These are phyloP conservation scores for Codiaeum variegatum DNA, from an alignment of 441 rosid species.

Conservation along the genomic window DNA sequence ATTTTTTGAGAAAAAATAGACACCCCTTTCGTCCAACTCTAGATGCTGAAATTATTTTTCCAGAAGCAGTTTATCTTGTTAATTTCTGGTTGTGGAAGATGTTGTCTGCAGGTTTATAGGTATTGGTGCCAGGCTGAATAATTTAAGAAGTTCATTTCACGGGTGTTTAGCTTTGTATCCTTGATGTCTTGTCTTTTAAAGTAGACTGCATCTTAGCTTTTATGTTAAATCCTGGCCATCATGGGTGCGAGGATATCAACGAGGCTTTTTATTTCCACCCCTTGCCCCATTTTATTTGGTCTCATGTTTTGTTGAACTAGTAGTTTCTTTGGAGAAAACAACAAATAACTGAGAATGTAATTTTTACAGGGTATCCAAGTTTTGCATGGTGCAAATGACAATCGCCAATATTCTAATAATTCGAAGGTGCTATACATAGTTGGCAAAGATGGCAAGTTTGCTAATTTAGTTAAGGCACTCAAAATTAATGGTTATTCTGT, in stretches of 20 bases:
- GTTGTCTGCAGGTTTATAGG: not conserved
- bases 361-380: slow-evolving; percentile 34
- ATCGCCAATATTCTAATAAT: slow-evolving; percentile 11
- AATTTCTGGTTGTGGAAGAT: not conserved
- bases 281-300: not conserved
- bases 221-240: not conserved
- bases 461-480: slow-evolving; percentile 34
- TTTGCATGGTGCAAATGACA: slow-evolving; percentile 20
- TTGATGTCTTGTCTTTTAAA: not conserved
- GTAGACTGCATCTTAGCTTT: not conserved
- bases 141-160: not conserved
- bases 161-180: not conserved
- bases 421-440: slow-evolving; percentile 35
- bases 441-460: slow-evolving; percentile 31
- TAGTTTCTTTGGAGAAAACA: not conserved
- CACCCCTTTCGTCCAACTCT: not conserved
- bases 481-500: slow-evolving; percentile 37
- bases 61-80: not conserved
- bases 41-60: not conserved
- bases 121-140: not conserved
- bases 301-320: not conserved
- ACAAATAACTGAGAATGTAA: not conserved
- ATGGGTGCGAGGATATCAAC: not conserved
- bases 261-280: not conserved
- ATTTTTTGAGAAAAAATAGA: not conserved